Evolutionary conservation across 805 yeast species (phyloP).

Genomic region (Starmerella stellata): DNA sequence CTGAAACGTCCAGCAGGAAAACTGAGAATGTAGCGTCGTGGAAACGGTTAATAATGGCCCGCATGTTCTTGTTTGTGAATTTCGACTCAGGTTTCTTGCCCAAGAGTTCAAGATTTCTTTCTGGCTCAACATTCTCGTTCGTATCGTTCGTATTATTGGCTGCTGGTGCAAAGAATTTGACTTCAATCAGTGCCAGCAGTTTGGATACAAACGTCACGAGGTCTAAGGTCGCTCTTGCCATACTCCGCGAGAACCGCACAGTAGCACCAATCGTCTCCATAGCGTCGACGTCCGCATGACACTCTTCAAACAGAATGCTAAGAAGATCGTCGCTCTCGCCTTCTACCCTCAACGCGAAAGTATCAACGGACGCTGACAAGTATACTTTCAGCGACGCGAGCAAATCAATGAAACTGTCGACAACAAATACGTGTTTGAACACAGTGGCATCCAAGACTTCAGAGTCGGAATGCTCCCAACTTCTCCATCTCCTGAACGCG

Average conservation of each 20-base stretch:
- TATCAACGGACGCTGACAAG: background rate
- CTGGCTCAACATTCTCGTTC: too few relatives aligned
- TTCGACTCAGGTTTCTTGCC: background rate
- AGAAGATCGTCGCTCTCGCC: background rate
- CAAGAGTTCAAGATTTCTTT: background rate
- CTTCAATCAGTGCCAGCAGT: background rate
- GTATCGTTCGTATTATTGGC: too few relatives aligned
- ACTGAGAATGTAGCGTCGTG: slow-evolving; percentile 5
- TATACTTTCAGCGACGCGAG: background rate
- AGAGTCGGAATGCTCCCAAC: slow-evolving; percentile 47
- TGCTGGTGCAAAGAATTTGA: background rate
- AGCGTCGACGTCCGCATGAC: background rate
- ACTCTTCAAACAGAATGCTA: background rate
- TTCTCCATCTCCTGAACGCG: slow-evolving; percentile 64
- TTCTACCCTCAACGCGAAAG: background rate
- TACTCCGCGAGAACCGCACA: slow-evolving; percentile 19
- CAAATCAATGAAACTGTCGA: slow-evolving; percentile 8
- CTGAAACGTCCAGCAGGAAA: slow-evolving; percentile 11
- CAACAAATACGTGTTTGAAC: slow-evolving; percentile 13
- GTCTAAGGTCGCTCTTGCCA: background rate
- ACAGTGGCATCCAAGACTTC: slow-evolving; percentile 16
- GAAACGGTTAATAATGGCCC: slow-evolving; percentile 3
- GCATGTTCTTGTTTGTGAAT: slow-evolving; percentile 2
- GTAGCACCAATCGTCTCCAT: slow-evolving; percentile 7
- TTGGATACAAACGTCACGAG: background rate